Percentiles rank a stretch among this genome's conserved stretches.
Evolutionary conservation across 2,329 filamentous ascomycete species (phyloP).

Genomic region (Aspergillus quadricinctus): DNA sequence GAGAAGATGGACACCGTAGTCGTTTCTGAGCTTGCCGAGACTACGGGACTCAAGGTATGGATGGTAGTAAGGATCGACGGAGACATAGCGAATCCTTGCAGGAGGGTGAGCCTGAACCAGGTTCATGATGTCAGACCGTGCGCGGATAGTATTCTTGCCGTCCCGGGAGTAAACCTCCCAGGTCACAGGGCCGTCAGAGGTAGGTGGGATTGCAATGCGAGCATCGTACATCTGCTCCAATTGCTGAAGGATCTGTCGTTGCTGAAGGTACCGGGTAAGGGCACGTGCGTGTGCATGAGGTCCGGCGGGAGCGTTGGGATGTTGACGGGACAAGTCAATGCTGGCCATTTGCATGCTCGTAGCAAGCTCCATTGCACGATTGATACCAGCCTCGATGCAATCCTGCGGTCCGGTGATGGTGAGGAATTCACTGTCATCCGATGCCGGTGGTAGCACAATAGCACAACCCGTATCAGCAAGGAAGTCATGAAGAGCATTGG

Average conservation of each 20-base stretch:
- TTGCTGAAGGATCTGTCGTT: conserved; percentile 75
- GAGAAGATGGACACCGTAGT: conserved; percentile 47
- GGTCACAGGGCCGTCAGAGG: conserved; percentile 61
- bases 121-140: conserved; percentile 47
- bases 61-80: conserved; percentile 48
- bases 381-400: conserved; percentile 68
- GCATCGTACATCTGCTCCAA: conserved; percentile 76
- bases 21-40: conserved; percentile 35
- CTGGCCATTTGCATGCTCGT: conserved; percentile 80
- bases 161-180: conserved; percentile 90
- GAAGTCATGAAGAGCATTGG: conserved; percentile 77
- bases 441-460: conserved; percentile 71
- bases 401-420: conserved; percentile 78
- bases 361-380: conserved; percentile 83
- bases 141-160: conserved; percentile 64
- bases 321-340: conserved; percentile 76
- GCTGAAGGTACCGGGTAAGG: conserved; percentile 80
- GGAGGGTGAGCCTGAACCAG: conserved; percentile 47
- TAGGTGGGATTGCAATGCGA: conserved; percentile 77
- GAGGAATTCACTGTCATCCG: conserved; percentile 75
- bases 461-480: conserved; percentile 85
- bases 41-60: conserved; percentile 41
- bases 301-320: conserved; percentile 67
- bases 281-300: conserved; percentile 76
- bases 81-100: conserved; percentile 40